Percentiles rank a stretch among this genome's conserved stretches.
Conservation (phyloP, 2,329 filamentous ascomycete species). For the Gliomastix tumulicola region DNA sequence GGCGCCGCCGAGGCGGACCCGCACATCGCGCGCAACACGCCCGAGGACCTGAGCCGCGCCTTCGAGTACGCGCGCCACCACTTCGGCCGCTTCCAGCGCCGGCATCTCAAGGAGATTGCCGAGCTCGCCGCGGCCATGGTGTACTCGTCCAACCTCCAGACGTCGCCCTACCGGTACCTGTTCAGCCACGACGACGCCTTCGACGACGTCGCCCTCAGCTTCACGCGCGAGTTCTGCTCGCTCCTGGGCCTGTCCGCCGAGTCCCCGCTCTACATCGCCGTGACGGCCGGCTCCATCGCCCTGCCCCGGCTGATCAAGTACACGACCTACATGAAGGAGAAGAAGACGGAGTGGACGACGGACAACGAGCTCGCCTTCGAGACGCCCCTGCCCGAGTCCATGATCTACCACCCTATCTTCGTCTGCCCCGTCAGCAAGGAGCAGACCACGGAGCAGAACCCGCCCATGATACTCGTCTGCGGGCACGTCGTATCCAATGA, state of each 20-base stretch:
- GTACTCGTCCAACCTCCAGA: conserved; percentile 65
- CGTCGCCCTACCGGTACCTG: conserved; percentile 71
- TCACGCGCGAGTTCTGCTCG: conserved; percentile 91
- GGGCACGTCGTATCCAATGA: conserved; percentile 90
- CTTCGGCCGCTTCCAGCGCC: conserved; percentile 66
- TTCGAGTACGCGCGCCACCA: conserved; percentile 68
- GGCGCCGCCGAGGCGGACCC: conserved; percentile 30
- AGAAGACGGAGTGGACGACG: conserved; percentile 92
- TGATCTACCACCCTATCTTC: conserved; percentile 90
- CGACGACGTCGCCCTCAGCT: conserved; percentile 77
- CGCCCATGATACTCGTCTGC: conserved; percentile 94
- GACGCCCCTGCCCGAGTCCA: conserved; percentile 50
- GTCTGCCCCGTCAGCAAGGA: conserved; percentile 97
- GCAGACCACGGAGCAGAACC: conserved; percentile 87
- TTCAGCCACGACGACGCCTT: conserved; percentile 74
- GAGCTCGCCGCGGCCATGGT: conserved; percentile 76
- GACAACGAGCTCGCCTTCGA: conserved; percentile 82
- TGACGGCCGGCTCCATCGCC: conserved; percentile 87
- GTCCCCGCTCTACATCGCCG: conserved; percentile 86
- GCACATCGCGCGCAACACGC: too few relatives aligned
- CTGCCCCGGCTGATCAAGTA: conserved; percentile 85
- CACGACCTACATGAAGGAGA: conserved; percentile 78
- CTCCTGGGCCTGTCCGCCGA: conserved; percentile 84
- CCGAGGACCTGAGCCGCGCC: conserved; percentile 35
- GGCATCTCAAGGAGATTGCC: conserved; percentile 74